A percentile compares a stretch with the other conserved stretches of the same genome.
phyloP scores from a whole-genome alignment of 495 filamentous ascomycete species.

The Aspergillus panamensis region DNA sequence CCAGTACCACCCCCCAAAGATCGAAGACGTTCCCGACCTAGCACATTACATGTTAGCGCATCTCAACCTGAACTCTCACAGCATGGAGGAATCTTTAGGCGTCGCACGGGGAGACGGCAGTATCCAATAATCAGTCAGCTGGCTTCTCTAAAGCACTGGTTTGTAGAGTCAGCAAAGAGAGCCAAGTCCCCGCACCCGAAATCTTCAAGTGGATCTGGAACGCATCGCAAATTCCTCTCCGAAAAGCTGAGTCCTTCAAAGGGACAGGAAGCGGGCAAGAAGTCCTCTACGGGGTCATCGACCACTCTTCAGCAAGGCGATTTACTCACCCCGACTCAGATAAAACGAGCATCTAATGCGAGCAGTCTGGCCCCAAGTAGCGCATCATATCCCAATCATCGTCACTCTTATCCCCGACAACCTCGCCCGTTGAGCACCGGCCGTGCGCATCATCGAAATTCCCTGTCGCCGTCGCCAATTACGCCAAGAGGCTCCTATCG shows the following conservation, averaged over 20 bases:
- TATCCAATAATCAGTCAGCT: constrained; percentile 73
- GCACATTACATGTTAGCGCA: constrained; percentile 76
- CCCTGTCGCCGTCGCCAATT: constrained; percentile 82
- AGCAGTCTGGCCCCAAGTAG: constrained; percentile 47
- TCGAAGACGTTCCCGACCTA: constrained; percentile 64
- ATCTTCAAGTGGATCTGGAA: constrained; percentile 24
- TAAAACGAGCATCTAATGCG: constrained; percentile 42
- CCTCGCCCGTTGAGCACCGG: constrained; percentile 49
- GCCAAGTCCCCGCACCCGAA: constrained; percentile 60
- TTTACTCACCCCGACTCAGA: constrained; percentile 40
- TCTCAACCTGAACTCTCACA: constrained; percentile 62
- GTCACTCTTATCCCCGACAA: constrained; percentile 48
- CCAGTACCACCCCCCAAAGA: constrained; percentile 89
- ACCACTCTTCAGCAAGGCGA: constrained; percentile 26
- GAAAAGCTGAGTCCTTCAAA: constrained; percentile 46
- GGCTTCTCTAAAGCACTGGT: constrained; percentile 84
- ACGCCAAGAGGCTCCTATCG: constrained; percentile 84
- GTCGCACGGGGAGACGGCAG: constrained; percentile 54
- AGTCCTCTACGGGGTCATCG: constrained; percentile 22
- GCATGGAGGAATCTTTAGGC: constrained; percentile 52
- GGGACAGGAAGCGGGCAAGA: constrained; percentile 37
- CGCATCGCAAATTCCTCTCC: constrained; percentile 38
- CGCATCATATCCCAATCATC: constrained; percentile 45
- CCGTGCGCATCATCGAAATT: constrained; percentile 66
- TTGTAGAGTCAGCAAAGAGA: constrained; percentile 72